Conservation (phyloP, 805 yeast species). For the Lachancea sp. region DNA sequence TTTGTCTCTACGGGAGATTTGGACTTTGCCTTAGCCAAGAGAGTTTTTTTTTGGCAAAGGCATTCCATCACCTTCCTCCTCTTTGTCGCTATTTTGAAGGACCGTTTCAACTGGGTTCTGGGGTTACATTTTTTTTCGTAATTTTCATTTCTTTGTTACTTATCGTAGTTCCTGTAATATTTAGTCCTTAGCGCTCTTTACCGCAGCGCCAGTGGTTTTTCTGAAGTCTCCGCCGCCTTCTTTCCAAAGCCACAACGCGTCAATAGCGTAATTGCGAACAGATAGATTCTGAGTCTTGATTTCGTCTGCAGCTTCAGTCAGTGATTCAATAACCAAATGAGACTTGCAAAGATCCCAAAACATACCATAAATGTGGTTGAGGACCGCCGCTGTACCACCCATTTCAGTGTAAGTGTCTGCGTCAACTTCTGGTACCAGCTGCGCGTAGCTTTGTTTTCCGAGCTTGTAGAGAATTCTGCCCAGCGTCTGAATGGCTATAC, state of each 20-base stretch:
- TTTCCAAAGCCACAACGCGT: constrained; percentile 87
- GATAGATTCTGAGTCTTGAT: constrained; percentile 55
- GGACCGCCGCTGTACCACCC: constrained; percentile 33
- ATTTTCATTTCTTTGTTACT: background rate
- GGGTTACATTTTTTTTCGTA: background rate
- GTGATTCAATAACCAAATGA: constrained; percentile 54
- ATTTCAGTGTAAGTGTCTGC: constrained; percentile 34
- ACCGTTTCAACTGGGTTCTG: constrained; percentile 1
- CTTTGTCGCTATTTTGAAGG: background rate
- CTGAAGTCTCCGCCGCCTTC: constrained; percentile 38
- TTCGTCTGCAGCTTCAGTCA: constrained; percentile 66
- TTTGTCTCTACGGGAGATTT: background rate
- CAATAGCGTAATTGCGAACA: constrained; percentile 76
- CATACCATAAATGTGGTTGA: constrained; percentile 35
- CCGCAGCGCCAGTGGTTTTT: background rate
- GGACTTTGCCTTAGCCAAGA: background rate
- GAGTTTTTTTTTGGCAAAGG: constrained; percentile 4
- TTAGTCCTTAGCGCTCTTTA: background rate
- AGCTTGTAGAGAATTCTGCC: constrained; percentile 84
- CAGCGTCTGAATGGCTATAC: constrained; percentile 76
- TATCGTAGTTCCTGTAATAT: background rate
- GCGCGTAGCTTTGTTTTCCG: constrained; percentile 54
- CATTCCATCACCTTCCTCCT: background rate
- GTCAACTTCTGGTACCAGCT: constrained; percentile 43
- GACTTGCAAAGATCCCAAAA: constrained; percentile 70